Percentiles rank a stretch among this genome's conserved stretches.
phyloP scores from a whole-genome alignment of 306 rosid species.

The Prosopis cineraria region DNA sequence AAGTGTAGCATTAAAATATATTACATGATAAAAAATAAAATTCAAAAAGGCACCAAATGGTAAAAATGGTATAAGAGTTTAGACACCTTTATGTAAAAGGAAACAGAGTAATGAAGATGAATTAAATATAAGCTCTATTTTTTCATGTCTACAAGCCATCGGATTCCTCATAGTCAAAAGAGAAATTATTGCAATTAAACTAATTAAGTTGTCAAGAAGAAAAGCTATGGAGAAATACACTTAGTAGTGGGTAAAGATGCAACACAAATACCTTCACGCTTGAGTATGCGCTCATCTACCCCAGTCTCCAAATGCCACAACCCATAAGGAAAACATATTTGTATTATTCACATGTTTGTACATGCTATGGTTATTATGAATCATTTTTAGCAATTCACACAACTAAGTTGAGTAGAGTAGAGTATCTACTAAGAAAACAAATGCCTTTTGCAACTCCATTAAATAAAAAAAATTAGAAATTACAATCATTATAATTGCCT shows the following conservation, averaged over 20 bases:
- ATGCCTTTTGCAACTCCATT: too few species aligned
- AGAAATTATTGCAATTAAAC: neutral
- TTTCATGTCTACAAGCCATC: neutral
- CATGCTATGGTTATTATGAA: constrained; percentile 1
- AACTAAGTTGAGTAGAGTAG: too few species aligned
- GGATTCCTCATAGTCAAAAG: constrained; percentile 19
- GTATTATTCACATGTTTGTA: constrained; percentile 32
- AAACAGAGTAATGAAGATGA: neutral
- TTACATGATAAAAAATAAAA: constrained; percentile 61
- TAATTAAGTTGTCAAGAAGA: constrained; percentile 17
- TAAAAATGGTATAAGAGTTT: neutral
- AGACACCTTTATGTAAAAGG: neutral
- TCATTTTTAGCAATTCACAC: too few species aligned
- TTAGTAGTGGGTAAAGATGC: constrained; percentile 91
- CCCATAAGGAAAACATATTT: constrained; percentile 49
- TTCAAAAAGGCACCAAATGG: constrained; percentile 16
- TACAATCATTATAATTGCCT: too few species aligned
- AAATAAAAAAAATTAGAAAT: too few species aligned
- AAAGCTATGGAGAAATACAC: neutral
- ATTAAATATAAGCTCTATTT: neutral
- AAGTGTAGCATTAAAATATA: constrained; percentile 12
- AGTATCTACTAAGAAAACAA: too few species aligned
- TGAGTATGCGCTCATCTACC: constrained; percentile 89
- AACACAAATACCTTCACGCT: constrained; percentile 99
- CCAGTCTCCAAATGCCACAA: constrained; percentile 99